Base-by-base conservation (phyloP, 2,329 filamentous ascomycete genomes). In the Fusarium multiceps region DNA sequence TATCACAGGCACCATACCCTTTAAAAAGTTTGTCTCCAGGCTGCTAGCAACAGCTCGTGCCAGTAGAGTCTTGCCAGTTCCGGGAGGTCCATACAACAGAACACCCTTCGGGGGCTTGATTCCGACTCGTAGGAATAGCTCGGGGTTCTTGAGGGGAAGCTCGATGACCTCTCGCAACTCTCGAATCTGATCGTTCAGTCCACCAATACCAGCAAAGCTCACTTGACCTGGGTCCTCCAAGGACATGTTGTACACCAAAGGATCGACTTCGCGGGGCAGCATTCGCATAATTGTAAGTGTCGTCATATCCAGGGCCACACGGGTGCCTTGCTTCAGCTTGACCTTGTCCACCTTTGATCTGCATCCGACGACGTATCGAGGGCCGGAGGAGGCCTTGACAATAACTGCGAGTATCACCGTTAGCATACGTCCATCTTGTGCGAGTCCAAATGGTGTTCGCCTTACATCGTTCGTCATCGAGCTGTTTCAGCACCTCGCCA, bases 261-360 rank as follows among this genome's bases (percentile, higher is more conserved):
- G 96, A 79, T 99, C 96, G 79, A 99, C 97, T 85, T 99, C 96
- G 80, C 96, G 92, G 64, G 96, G 97, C 48, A 99, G 87, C 96
- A 99, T 99, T 78, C 96, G 93, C 96, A 99, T 99, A 82, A 99
- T 99, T 66, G 96, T 99, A 74, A 99, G 92, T 21, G 96, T 99
- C 54, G 96, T 99, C 96, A 99, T 99, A 78, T 99, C 96, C 64
- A 99, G 90, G 34, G 96, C 95, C 58, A 99, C 96, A 78, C 96
- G 93, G 28, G 95, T 98, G 76, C 97, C 97, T 83, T 99, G 96
- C 88, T 98, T 99, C 79, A 99, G 85, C 86, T 98, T 98, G 68
- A 87, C 85, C 85, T 97, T 98, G 86, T 99, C 96, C 78, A 99
- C 96, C 83, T 99, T 99, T 68, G 94, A 98, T 77, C 96, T 91